These are phyloP conservation scores for Cercis canadensis DNA, from an alignment of 306 rosid species.

Conservation along the genomic window DNA sequence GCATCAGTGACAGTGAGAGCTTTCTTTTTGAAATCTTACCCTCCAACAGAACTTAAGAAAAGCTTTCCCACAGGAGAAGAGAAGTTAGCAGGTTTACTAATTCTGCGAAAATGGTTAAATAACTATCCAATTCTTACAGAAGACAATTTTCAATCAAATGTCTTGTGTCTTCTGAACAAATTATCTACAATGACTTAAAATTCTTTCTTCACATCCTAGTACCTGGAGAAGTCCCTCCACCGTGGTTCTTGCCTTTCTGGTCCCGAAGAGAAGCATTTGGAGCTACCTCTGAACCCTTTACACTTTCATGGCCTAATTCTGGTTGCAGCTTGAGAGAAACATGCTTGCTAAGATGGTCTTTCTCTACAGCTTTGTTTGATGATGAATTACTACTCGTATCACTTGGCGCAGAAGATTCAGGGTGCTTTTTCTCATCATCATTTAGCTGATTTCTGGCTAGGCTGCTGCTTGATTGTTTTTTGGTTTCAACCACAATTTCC, in stretches of 20 bases:
- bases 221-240: conserved; percentile 47
- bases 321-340: conserved; percentile 37
- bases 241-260: conserved; percentile 14
- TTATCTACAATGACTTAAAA: conserved; percentile 33
- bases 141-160: not conserved
- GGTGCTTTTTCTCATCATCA: conserved; percentile 42
- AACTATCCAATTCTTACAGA: not conserved
- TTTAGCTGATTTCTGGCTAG: not conserved
- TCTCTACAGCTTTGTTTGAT: conserved; percentile 40
- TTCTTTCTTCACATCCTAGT: conserved; percentile 30
- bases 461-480: conserved; percentile 45
- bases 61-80: too few species aligned
- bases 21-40: too few species aligned
- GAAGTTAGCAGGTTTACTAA: too few species aligned
- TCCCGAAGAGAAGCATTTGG: conserved; percentile 17
- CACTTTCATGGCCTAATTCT: conserved; percentile 34
- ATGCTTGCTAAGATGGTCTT: conserved; percentile 41
- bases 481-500: conserved; percentile 70
- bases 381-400: conserved; percentile 33
- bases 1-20: too few species aligned
- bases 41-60: too few species aligned
- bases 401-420: conserved; percentile 39
- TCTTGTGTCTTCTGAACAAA: conserved; percentile 16
- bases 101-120: not conserved
- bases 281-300: conserved; percentile 31